A percentile compares a stretch with the other conserved stretches of the same genome.
These are phyloP conservation scores for Pythium periplocum DNA, from an alignment of 352 stramenopile species.

Conservation along the genomic window DNA sequence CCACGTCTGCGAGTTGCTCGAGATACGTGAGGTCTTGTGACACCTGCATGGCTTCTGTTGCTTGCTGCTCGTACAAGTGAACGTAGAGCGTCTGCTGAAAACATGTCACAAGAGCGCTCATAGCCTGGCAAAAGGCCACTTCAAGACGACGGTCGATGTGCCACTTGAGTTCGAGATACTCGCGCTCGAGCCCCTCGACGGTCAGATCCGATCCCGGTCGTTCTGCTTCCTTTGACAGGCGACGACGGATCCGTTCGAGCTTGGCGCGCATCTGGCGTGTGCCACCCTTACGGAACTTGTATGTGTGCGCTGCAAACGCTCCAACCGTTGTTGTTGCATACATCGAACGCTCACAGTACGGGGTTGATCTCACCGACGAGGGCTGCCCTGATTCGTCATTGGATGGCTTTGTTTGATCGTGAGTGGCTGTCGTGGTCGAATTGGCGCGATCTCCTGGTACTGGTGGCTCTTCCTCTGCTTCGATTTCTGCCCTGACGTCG, in stretches of 20 bases:
- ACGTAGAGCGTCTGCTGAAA: conserved; percentile 84
- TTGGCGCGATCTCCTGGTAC: neutral
- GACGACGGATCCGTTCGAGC: conserved; percentile 42
- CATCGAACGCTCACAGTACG: conserved; percentile 43
- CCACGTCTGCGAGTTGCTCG: conserved; percentile 48
- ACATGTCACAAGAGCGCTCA: conserved; percentile 79
- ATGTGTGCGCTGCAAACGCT: conserved; percentile 79
- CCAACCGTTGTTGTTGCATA: conserved; percentile 79
- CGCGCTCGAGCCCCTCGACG: conserved; percentile 63
- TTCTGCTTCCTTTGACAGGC: conserved; percentile 46
- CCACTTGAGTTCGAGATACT: conserved; percentile 82
- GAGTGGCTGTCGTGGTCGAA: neutral
- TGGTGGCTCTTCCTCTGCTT: conserved; percentile 8
- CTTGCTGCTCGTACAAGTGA: conserved; percentile 55
- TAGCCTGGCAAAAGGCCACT: conserved; percentile 75
- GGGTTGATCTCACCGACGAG: too few relatives aligned
- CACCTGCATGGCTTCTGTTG: conserved; percentile 26
- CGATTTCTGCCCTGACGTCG: conserved; percentile 11
- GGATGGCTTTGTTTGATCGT: neutral
- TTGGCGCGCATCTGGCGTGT: conserved; percentile 73
- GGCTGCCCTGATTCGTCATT: neutral
- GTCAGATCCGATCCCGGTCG: conserved; percentile 60
- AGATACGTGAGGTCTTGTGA: conserved; percentile 55
- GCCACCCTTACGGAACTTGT: conserved; percentile 74
- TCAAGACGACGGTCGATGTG: conserved; percentile 78